Base-by-base conservation (phyloP, 192 early-diverging fungal species). In the Oehlia diaphana region DNA sequence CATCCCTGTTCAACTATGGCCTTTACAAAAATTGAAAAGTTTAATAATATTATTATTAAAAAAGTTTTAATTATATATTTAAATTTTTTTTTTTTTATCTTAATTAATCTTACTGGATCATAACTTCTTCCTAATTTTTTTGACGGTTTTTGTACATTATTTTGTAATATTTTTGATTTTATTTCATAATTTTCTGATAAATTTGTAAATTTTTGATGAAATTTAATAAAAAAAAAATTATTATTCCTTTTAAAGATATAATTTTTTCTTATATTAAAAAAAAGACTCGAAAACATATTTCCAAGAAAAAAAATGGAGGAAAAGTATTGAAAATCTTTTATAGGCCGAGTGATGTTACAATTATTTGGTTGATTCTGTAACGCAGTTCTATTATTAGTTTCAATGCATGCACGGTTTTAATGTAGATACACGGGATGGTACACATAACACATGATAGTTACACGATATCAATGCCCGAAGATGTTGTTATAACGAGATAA, bases 1-100 rank as follows among this genome's bases (percentile, higher is more conserved):
- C 96, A 98, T 14, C 94, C 95, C 71, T 92, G 83, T 79, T 99
- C 97, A 9, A 99, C 95, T 3, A 84, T 37, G 16, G 76, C 76
- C 86, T 87, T 37, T 2, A 82, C 16, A n/a, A 62, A 9, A 62
- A 19, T 37, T 10, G 9, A 37, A 12, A 42, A 21, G 35, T 2
- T 37, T 37, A 37, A 37, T 37, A 37, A 37, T 37, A 37, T 37
- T n/a, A 21, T n/a, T 4, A 70, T n/a, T 42, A 8, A 70, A 42
- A 16, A 53, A 16, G 16, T 53, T 53, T 19, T 53, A 16, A 14
- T 50, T 50, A 14, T 14, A 16, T 42, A 50, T 50, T 50, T 14
- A 14, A 16, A 28, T 35, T 31, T 67, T 67, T 12, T 35, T 31
- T 67, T 67, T 12, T 47, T 47, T 12, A 47, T 47, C 10, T 12